These are phyloP conservation scores for Tephrocybe sp. DNA, from an alignment of 768 basidiomycete species.

Conservation along the genomic window DNA sequence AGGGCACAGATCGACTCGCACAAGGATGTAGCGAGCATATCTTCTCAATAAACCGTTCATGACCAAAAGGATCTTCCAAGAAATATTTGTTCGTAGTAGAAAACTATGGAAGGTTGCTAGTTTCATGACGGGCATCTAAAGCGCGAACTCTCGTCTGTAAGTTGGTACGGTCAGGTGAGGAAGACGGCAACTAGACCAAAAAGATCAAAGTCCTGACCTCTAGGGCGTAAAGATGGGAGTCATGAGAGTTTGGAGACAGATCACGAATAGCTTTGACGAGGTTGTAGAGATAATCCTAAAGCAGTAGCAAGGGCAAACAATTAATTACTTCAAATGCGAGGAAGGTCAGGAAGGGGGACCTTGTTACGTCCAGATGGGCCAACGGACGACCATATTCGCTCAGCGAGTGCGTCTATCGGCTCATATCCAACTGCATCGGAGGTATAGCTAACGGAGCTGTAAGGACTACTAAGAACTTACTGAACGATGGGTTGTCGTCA, in stretches of 20 bases:
- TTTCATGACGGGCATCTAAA: slow-evolving; percentile 14
- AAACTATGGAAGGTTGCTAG: not conserved
- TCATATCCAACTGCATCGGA: slow-evolving; percentile 72
- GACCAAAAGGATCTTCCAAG: no score
- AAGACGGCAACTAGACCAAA: not conserved
- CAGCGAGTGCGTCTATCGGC: slow-evolving; percentile 65
- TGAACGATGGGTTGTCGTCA: slow-evolving; percentile 85
- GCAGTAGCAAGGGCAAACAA: no score
- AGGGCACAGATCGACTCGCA: no score
- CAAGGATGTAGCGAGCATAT: no score
- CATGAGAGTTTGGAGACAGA: slow-evolving; percentile 72
- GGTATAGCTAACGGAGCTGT: not conserved
- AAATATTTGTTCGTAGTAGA: not conserved
- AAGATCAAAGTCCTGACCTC: slow-evolving; percentile 50
- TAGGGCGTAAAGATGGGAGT: slow-evolving; percentile 74
- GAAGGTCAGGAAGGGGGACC: slow-evolving; percentile 38
- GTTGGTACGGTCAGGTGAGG: not conserved
- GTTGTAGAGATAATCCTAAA: slow-evolving; percentile 83
- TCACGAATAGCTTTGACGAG: slow-evolving; percentile 72
- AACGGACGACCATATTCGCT: slow-evolving; percentile 67
- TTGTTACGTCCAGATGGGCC: slow-evolving; percentile 94
- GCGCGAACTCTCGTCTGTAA: slow-evolving; percentile 18
- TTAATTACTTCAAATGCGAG: not conserved
- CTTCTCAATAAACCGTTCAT: no score
- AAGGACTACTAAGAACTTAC: slow-evolving; percentile 38